Evolutionary conservation across 768 basidiomycete species (phyloP).

Genomic region (Stropharia rugosoannulata): DNA sequence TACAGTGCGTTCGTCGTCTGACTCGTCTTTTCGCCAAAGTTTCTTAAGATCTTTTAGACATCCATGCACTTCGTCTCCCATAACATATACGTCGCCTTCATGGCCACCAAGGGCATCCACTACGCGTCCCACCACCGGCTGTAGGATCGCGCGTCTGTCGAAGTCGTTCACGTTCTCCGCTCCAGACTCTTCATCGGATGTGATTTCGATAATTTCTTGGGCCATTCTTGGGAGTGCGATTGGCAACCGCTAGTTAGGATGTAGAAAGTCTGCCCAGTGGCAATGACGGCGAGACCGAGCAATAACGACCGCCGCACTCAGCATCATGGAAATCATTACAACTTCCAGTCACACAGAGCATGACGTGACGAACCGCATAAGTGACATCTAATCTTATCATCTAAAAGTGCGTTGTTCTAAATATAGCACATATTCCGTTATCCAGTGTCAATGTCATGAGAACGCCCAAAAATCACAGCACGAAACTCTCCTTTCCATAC

Average conservation of each 20-base stretch:
- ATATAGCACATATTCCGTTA: no score
- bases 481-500: background rate
- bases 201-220: conserved; percentile 36
- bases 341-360: conserved; percentile 2
- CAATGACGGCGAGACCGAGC: background rate
- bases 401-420: background rate
- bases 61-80: conserved; percentile 79
- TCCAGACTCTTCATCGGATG: conserved; percentile 27
- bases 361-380: conserved; percentile 7
- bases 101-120: conserved; percentile 80
- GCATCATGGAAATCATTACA: background rate
- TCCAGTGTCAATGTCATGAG: no score
- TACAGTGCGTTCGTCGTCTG: conserved; percentile 94
- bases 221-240: background rate
- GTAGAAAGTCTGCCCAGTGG: background rate
- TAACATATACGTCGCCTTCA: conserved; percentile 64
- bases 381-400: conserved; percentile 13
- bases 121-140: conserved; percentile 69
- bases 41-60: conserved; percentile 94
- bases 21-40: conserved; percentile 95
- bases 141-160: conserved; percentile 55
- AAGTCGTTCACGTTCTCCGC: conserved; percentile 24
- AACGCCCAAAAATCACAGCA: conserved; percentile 3
- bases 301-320: background rate
- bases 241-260: background rate